phyloP scores from a whole-genome alignment of 306 rosid species.

The Alnus glutinosa region DNA sequence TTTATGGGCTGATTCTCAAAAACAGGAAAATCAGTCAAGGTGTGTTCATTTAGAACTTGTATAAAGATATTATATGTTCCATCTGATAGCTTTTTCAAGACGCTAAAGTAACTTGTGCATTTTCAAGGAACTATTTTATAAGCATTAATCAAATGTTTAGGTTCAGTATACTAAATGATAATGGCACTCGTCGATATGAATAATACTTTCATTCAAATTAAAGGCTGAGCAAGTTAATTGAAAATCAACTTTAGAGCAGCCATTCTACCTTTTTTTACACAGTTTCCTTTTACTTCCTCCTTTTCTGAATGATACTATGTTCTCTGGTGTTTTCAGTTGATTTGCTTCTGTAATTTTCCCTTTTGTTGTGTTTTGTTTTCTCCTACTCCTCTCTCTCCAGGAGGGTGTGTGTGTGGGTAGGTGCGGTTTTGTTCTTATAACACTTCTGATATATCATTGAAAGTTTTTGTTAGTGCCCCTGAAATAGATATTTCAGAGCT shows the following conservation, averaged over 20 bases:
- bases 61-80: conserved; percentile 4
- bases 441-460: conserved; percentile 34
- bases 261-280: background rate
- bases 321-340: conserved; percentile 13
- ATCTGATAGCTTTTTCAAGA: conserved; percentile 3
- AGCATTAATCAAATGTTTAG: background rate
- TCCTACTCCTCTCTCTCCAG: conserved; percentile 3
- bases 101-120: background rate
- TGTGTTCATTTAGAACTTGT: conserved; percentile 34
- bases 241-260: background rate
- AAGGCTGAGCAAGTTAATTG: background rate
- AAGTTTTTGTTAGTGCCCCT: conserved; percentile 71
- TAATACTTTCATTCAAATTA: background rate
- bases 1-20: conserved; percentile 90
- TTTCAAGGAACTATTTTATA: conserved; percentile 6
- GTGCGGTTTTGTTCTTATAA: conserved; percentile 17
- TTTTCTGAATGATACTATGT: conserved; percentile 9
- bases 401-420: conserved; percentile 15
- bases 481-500: conserved; percentile 98
- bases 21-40: conserved; percentile 82
- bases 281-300: background rate
- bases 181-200: conserved; percentile 3
- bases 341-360: conserved; percentile 12
- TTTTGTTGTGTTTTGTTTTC: background rate
- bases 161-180: background rate